A percentile compares a stretch with the other conserved stretches of the same genome.
Evolutionary conservation across 1,284 basidiomycete species (phyloP).

Genomic region (Lignosus rhinocerotis): DNA sequence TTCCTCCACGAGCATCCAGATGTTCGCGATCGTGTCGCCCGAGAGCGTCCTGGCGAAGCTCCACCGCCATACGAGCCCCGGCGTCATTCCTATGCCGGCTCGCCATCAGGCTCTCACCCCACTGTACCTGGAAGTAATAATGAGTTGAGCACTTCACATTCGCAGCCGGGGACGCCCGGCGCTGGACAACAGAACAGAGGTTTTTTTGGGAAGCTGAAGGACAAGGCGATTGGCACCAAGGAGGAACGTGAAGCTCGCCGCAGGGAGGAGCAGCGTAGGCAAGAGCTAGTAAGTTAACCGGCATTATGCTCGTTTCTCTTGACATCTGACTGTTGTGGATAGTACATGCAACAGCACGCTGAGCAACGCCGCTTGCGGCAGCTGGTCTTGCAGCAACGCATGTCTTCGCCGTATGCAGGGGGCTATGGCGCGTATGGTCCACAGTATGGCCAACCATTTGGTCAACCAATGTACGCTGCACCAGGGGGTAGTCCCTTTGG

Average conservation of each 20-base stretch:
- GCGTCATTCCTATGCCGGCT: conserved; percentile 35
- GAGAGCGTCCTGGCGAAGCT: conserved; percentile 21
- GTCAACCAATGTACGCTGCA: conserved; percentile 27
- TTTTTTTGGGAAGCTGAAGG: conserved; percentile 60
- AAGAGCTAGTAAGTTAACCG: conserved; percentile 35
- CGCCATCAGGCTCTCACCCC: conserved; percentile 8
- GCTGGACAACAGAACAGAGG: conserved; percentile 41
- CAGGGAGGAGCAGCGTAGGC: conserved; percentile 39
- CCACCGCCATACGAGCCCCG: conserved; percentile 32
- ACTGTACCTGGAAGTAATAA: conserved; percentile 10
- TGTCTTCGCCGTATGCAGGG: conserved; percentile 11
- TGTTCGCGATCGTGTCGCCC: conserved; percentile 38
- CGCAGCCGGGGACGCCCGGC: conserved; percentile 24
- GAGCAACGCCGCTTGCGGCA: conserved; percentile 31
- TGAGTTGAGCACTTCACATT: conserved; percentile 12
- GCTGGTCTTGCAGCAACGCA: conserved; percentile 24
- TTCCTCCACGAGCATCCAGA: conserved; percentile 60
- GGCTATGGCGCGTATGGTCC: background rate
- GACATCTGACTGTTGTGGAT: background rate
- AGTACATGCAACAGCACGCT: conserved; percentile 29
- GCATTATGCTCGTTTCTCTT: background rate
- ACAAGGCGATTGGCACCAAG: conserved; percentile 61
- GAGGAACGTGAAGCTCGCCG: conserved; percentile 52
- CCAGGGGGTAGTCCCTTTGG: conserved; percentile 27
- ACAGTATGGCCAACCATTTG: conserved; percentile 12